These are phyloP conservation scores for Nymphaea thermarum DNA, from an alignment of 164 flowering plant genomes.

Conservation along the genomic window DNA sequence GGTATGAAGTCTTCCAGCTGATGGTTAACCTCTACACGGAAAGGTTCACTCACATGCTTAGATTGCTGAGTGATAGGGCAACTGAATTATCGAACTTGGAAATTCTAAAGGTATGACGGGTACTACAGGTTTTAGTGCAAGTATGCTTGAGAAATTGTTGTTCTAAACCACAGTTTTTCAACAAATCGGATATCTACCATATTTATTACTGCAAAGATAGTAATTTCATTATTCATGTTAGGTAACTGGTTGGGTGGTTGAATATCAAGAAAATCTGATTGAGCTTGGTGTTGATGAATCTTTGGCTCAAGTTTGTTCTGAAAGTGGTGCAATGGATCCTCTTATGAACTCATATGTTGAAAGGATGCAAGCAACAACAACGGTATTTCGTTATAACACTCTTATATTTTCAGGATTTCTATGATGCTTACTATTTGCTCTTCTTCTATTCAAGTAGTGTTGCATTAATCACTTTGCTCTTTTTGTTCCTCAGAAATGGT, in stretches of 20 bases:
- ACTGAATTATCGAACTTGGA: slow-evolving; percentile 79
- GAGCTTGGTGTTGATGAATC: slow-evolving; percentile 98
- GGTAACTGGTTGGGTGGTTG: slow-evolving; percentile 99
- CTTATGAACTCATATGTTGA: slow-evolving; percentile 98
- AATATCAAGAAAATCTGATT: slow-evolving; percentile 88
- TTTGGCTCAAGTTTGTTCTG: slow-evolving; percentile 98
- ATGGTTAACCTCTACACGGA: slow-evolving; percentile 98
- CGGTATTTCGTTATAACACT: slow-evolving; percentile 25
- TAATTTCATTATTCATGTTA: slow-evolving; percentile 5
- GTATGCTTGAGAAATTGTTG: too few relatives aligned
- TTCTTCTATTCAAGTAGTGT: slow-evolving; percentile 2
- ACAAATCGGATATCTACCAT: too few relatives aligned
- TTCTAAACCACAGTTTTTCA: too few relatives aligned
- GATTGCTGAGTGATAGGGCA: slow-evolving; percentile 89
- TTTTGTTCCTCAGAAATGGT: slow-evolving; percentile 72
- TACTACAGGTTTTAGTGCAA: not conserved
- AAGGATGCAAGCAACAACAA: slow-evolving; percentile 96
- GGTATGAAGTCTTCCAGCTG: slow-evolving; percentile 97
- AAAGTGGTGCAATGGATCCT: slow-evolving; percentile 99
- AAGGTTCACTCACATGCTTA: slow-evolving; percentile 95
- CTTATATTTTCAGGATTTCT: not conserved
- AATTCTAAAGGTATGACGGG: slow-evolving; percentile 64
- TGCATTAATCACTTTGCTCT: not conserved
- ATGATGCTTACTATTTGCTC: too few relatives aligned
- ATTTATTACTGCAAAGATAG: too few relatives aligned